Evolutionary conservation across 108 stramenopile genomes (phyloP).

Genomic region (Parmales sp.): DNA sequence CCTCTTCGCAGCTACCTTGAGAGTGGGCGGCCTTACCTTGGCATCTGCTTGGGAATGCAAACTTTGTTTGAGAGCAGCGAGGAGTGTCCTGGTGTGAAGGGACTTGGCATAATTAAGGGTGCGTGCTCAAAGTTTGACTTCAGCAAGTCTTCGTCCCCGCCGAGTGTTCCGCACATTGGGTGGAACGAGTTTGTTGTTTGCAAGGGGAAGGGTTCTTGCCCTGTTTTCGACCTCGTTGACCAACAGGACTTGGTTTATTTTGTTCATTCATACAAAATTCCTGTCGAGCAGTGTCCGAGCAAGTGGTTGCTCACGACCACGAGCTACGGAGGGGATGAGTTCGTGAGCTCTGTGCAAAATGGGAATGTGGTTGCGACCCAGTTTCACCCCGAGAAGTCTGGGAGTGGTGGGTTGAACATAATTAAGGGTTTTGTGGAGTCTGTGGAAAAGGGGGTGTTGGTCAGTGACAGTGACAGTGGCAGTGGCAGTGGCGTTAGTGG

Average conservation of each 20-base stretch:
- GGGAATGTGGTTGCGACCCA: conserved; percentile 88
- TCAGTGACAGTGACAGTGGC: neutral
- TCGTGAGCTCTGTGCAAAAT: conserved; percentile 74
- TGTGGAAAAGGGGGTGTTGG: neutral
- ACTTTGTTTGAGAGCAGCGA: conserved; percentile 87
- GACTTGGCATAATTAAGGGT: conserved; percentile 87
- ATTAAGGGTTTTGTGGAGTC: conserved; percentile 73
- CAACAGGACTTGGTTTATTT: conserved; percentile 61
- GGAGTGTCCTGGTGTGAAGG: conserved; percentile 60
- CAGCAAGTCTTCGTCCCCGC: conserved; percentile 35
- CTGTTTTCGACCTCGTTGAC: no score
- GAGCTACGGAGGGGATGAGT: conserved; percentile 68
- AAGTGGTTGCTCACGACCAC: conserved; percentile 82
- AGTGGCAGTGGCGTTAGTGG: neutral
- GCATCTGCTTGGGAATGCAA: conserved; percentile 98
- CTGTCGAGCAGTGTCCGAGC: conserved; percentile 49
- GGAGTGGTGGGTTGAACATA: conserved; percentile 67
- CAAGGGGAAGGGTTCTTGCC: conserved; percentile 23
- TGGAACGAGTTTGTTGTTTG: conserved; percentile 65
- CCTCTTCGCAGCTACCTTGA: conserved; percentile 69
- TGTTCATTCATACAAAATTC: conserved; percentile 90
- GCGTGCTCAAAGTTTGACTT: conserved; percentile 70
- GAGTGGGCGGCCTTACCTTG: conserved; percentile 77
- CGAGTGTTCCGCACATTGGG: conserved; percentile 86
- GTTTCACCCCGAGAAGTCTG: conserved; percentile 98